Percentiles rank a stretch among this genome's conserved stretches.
Conservation (phyloP, 2,329 filamentous ascomycete genomes). For the Knufia fluminis region DNA sequence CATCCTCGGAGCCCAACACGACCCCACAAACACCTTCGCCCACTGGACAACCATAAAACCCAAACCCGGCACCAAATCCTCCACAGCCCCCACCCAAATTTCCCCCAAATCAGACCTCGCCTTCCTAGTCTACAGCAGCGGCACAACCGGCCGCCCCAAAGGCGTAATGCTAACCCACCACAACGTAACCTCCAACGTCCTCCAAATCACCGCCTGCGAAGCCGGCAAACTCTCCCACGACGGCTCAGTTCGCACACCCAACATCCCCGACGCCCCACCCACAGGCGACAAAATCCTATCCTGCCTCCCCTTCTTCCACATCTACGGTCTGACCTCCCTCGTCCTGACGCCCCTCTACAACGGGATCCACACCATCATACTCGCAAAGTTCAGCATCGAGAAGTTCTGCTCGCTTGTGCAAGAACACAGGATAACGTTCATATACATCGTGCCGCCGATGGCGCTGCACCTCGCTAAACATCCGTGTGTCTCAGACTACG, state of each 20-base stretch:
- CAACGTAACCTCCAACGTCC: constrained; percentile 70
- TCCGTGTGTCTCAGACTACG: constrained; percentile 67
- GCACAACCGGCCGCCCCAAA: constrained; percentile 85
- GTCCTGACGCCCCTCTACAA: constrained; percentile 59
- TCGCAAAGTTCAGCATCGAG: constrained; percentile 74
- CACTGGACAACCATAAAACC: constrained; percentile 67
- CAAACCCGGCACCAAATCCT: constrained; percentile 37
- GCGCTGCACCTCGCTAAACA: constrained; percentile 72
- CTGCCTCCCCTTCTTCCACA: constrained; percentile 83
- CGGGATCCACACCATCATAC: constrained; percentile 59
- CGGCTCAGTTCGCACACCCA: constrained; percentile 36
- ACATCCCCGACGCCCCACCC: constrained; percentile 30
- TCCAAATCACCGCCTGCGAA: constrained; percentile 49
- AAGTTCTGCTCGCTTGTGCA: constrained; percentile 70
- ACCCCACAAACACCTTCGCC: constrained; percentile 50
- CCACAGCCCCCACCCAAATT: constrained; percentile 46
- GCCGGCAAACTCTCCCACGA: constrained; percentile 47
- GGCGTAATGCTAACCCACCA: constrained; percentile 77
- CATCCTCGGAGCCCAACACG: constrained; percentile 60
- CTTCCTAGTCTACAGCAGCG: constrained; percentile 80
- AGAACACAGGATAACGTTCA: constrained; percentile 63
- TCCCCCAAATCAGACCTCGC: constrained; percentile 64
- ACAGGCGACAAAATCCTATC: constrained; percentile 65
- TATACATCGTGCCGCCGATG: constrained; percentile 77
- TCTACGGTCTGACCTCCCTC: constrained; percentile 71